Conservation (phyloP, 1,139 yeast genomes). For the Yamadazyma mexicana region DNA sequence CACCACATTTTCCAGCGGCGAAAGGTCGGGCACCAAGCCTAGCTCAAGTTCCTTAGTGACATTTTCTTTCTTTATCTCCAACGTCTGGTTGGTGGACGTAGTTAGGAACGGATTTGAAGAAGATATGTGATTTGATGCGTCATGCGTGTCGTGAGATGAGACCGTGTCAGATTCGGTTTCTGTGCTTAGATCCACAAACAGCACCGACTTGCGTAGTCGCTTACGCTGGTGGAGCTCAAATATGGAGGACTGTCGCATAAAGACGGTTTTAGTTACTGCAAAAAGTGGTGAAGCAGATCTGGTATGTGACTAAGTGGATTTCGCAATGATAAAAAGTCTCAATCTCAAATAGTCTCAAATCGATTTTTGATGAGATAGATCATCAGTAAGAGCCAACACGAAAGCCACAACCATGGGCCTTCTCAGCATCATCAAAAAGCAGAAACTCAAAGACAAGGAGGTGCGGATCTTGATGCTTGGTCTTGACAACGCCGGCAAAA, state of each 20-base stretch:
- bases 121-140: too few relatives aligned
- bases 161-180: neutral
- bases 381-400: too few relatives aligned
- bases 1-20: neutral
- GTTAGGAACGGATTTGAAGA: too few relatives aligned
- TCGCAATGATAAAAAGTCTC: conserved; percentile 4
- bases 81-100: neutral
- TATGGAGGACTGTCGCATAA: conserved; percentile 15
- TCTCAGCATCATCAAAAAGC: conserved; percentile 76
- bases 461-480: conserved; percentile 76
- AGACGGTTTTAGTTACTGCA: too few relatives aligned
- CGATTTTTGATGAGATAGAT: too few relatives aligned
- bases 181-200: conserved; percentile 11
- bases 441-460: conserved; percentile 77
- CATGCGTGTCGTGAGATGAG: too few relatives aligned
- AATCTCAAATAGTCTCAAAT: too few relatives aligned
- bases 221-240: conserved; percentile 9
- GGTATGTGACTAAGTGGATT: too few relatives aligned
- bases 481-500: conserved; percentile 87
- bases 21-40: neutral
- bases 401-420: too few relatives aligned
- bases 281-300: too few relatives aligned
- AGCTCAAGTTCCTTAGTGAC: neutral
- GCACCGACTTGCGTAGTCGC: conserved; percentile 1
- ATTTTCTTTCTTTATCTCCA: neutral